phyloP scores from a whole-genome alignment of 306 rosid genomes.

The Macrotyloma uniflorum region DNA sequence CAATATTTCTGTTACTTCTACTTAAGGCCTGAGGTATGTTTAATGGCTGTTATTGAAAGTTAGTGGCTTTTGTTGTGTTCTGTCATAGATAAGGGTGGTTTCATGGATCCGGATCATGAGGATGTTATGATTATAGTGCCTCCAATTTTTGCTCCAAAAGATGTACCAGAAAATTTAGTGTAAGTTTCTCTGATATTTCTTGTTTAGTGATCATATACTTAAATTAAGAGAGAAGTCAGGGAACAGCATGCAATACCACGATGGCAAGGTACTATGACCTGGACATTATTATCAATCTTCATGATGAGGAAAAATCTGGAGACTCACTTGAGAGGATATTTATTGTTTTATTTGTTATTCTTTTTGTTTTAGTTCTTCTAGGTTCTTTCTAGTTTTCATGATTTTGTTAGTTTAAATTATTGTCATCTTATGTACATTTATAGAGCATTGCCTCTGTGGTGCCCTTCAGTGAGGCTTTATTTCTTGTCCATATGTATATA shows the following conservation, averaged over 20 bases:
- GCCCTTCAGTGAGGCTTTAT: not conserved
- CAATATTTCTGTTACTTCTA: constrained; percentile 19
- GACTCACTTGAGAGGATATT: not conserved
- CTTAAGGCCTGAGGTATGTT: constrained; percentile 16
- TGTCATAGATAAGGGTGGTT: constrained; percentile 59
- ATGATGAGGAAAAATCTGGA: not conserved
- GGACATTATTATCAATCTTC: constrained; percentile 7
- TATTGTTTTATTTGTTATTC: not conserved
- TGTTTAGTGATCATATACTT: constrained; percentile 12
- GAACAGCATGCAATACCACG: not conserved
- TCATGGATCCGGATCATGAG: constrained; percentile 69
- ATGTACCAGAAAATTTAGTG: constrained; percentile 83
- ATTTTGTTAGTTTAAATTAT: constrained; percentile 5
- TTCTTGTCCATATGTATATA: not conserved
- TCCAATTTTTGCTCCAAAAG: constrained; percentile 74
- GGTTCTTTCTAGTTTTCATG: constrained; percentile 16
- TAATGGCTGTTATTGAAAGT: constrained; percentile 7
- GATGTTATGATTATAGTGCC: constrained; percentile 85
- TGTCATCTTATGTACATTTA: not conserved
- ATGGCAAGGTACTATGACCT: constrained; percentile 15
- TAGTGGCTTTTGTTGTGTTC: constrained; percentile 11
- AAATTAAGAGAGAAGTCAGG: constrained; percentile 13
- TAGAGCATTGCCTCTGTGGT: constrained; percentile 4
- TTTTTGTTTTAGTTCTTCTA: not conserved
- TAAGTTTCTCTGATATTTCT: constrained; percentile 47